Evolutionary conservation across 805 yeast species (phyloP).

Genomic region (Torulaspora delbrueckii): DNA sequence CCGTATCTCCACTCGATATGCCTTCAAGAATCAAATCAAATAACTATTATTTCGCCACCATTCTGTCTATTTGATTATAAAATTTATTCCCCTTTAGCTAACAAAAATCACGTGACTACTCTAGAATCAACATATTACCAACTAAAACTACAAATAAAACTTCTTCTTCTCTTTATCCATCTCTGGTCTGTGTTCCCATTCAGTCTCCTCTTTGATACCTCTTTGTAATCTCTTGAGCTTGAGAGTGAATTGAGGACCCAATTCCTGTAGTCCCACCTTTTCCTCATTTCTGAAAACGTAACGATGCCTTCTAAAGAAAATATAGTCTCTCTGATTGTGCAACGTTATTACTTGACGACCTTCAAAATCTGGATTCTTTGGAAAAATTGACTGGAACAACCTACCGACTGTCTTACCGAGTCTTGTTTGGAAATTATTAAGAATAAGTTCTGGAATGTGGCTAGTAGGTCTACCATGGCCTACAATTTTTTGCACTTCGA

Average conservation of each 20-base stretch:
- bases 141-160: constrained; percentile 58
- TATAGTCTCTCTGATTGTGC: constrained; percentile 94
- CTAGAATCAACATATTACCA: no score
- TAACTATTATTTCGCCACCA: constrained; percentile 11
- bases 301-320: constrained; percentile 92
- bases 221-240: constrained; percentile 82
- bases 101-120: neutral
- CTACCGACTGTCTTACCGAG: constrained; percentile 92
- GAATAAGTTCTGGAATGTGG: constrained; percentile 85
- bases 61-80: constrained; percentile 2
- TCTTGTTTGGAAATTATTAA: constrained; percentile 89
- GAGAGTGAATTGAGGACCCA: constrained; percentile 95
- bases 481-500: constrained; percentile 64
- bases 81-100: constrained; percentile 5
- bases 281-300: constrained; percentile 86
- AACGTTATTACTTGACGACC: constrained; percentile 95
- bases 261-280: constrained; percentile 88
- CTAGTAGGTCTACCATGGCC: constrained; percentile 91
- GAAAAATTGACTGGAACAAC: constrained; percentile 85
- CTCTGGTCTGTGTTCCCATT: constrained; percentile 94
- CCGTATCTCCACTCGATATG: neutral
- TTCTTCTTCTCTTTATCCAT: constrained; percentile 96
- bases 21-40: neutral
- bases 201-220: constrained; percentile 87
- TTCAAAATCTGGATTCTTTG: constrained; percentile 86